Percentiles rank a stretch among this genome's conserved stretches.
phyloP scores from a whole-genome alignment of 345 rosid species.

The Sapria himalayana region DNA sequence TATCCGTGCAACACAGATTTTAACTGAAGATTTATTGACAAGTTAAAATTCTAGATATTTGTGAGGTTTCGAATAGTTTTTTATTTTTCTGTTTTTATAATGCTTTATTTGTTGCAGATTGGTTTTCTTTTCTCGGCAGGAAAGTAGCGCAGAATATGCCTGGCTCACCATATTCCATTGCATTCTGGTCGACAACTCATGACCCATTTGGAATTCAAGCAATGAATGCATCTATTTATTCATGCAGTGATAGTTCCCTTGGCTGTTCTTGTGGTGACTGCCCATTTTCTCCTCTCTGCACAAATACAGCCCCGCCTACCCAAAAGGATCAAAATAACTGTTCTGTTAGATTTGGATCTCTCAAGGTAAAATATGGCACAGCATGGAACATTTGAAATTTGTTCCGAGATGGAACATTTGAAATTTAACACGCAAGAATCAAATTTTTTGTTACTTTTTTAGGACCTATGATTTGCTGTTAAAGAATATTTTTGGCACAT shows the following conservation, averaged over 20 bases:
- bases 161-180: conserved; percentile 81
- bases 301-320: conserved; percentile 30
- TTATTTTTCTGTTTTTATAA: not conserved
- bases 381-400: not conserved
- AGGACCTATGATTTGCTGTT: not conserved
- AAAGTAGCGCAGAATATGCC: conserved; percentile 33
- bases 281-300: conserved; percentile 55
- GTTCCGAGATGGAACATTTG: no score
- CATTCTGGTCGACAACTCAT: conserved; percentile 31
- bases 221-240: conserved; percentile 74
- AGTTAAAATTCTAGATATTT: conserved; percentile 1
- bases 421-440: no score
- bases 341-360: conserved; percentile 51
- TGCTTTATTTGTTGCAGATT: conserved; percentile 46
- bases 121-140: conserved; percentile 80
- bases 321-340: conserved; percentile 29
- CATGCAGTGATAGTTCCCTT: conserved; percentile 61
- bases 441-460: not conserved
- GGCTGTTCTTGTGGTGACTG: conserved; percentile 99
- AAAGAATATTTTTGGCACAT: not conserved
- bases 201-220: conserved; percentile 63
- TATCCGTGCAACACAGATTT: no score
- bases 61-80: not conserved
- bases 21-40: no score
- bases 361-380: conserved; percentile 28